Evolutionary conservation across 805 yeast genomes (phyloP).

Genomic region (Blastobotrys mokoenaii): DNA sequence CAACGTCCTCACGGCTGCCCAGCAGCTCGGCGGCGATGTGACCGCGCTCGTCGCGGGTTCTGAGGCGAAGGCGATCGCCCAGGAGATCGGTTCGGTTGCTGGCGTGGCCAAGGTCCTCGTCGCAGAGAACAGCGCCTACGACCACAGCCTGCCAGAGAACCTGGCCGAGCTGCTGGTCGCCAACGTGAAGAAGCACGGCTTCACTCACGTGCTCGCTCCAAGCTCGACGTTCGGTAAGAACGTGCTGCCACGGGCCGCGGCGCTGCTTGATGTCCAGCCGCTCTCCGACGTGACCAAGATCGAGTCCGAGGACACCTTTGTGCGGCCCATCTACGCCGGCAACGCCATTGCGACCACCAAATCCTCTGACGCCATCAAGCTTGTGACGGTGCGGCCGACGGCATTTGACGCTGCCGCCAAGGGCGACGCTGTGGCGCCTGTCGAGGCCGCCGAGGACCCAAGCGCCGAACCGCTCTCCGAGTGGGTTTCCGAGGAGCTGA

Average conservation of each 20-base stretch:
- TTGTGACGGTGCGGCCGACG: constrained; percentile 76
- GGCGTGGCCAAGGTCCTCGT: constrained; percentile 49
- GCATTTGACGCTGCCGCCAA: constrained; percentile 52
- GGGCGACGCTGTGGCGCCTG: constrained; percentile 34
- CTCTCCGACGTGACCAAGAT: constrained; percentile 72
- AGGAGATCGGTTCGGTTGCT: constrained; percentile 43
- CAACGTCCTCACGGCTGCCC: constrained; percentile 71
- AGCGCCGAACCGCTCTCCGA: constrained; percentile 33
- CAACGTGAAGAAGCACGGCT: constrained; percentile 36
- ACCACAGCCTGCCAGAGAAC: constrained; percentile 68
- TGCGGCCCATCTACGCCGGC: constrained; percentile 94
- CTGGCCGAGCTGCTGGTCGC: constrained; percentile 58
- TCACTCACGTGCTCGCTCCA: constrained; percentile 68
- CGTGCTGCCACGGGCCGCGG: constrained; percentile 79
- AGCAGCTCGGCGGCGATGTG: constrained; percentile 45
- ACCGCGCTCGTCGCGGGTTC: constrained; percentile 73
- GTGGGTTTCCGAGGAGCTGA: constrained; percentile 70
- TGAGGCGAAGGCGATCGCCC: constrained; percentile 42
- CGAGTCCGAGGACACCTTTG: constrained; percentile 59
- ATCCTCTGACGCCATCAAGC: constrained; percentile 53
- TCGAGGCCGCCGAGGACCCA: constrained; percentile 32
- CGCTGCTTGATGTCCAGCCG: constrained; percentile 79
- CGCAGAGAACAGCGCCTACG: constrained; percentile 50
- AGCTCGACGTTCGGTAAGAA: constrained; percentile 86
- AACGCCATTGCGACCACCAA: constrained; percentile 81